phyloP scores from a whole-genome alignment of 208 protist species.

The Leishmania braziliensis region DNA sequence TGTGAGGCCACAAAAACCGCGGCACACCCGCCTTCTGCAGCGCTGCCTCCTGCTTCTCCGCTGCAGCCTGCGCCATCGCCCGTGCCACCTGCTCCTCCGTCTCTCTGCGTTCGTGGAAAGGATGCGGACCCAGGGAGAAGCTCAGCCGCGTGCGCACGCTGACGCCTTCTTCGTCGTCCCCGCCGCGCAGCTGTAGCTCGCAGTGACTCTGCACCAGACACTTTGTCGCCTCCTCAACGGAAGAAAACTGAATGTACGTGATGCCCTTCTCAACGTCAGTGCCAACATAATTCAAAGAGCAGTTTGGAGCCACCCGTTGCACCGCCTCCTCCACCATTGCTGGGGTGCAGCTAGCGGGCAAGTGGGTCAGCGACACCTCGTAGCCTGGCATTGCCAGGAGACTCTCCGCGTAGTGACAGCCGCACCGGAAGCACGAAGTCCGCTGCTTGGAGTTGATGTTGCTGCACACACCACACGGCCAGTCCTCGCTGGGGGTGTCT shows the following conservation, averaged over 20 bases:
- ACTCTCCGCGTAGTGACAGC: slow-evolving; percentile 42
- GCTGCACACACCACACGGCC: slow-evolving; percentile 86
- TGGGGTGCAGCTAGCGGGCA: slow-evolving; percentile 26
- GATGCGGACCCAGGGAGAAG: slow-evolving; percentile 23
- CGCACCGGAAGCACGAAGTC: slow-evolving; percentile 71
- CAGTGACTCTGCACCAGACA: slow-evolving; percentile 59
- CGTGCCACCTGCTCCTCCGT: slow-evolving; percentile 17
- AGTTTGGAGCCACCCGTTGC: slow-evolving; percentile 6
- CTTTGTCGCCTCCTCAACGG: slow-evolving; percentile 51
- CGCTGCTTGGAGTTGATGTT: slow-evolving; percentile 80
- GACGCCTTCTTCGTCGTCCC: slow-evolving; percentile 20
- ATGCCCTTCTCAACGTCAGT: slow-evolving; percentile 4
- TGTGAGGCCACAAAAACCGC: slow-evolving; percentile 39
- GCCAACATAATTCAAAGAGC: slow-evolving; percentile 3
- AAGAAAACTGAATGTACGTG: slow-evolving; percentile 46
- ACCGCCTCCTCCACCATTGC: slow-evolving; percentile 33
- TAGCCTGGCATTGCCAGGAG: slow-evolving; percentile 39
- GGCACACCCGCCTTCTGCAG: slow-evolving; percentile 23
- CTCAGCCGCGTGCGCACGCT: slow-evolving; percentile 15
- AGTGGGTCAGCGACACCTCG: slow-evolving; percentile 46
- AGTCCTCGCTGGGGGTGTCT: slow-evolving; percentile 48
- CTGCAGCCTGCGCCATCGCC: slow-evolving; percentile 2
- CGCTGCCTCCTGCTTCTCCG: slow-evolving; percentile 1
- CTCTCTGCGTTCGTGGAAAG: slow-evolving; percentile 10
- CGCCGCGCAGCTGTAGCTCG: slow-evolving; percentile 33